Evolutionary conservation across 192 early-diverging fungal species (phyloP), one percentile per base, ranked within the genome.

Genomic region (Mortierella antarctica): DNA sequence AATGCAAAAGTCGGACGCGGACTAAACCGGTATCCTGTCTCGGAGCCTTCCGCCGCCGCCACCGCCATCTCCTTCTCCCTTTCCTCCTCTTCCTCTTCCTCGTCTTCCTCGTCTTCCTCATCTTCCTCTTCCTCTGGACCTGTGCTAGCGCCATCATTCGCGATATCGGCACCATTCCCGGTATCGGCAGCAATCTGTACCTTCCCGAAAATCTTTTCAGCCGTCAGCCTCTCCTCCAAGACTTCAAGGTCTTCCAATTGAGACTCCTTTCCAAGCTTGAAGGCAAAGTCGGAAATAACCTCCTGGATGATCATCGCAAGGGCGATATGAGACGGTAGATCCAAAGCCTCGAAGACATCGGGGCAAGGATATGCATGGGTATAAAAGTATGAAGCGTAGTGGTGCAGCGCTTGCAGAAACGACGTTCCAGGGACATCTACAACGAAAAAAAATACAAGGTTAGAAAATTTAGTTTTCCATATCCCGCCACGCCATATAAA

Each of bases 261-360:
- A 7, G 59, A 62, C 14, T 76, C 61, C 20, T 68, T 63, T 1
- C 67, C 67, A 46, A 70, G 52, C 53, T 78, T 78, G 57, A 65
- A 66, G 15, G 74, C 67, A 47, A 72, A 72, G 40, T 80, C 70
- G 2, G 77, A 67, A 5, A 80, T 80, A 12, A 71, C 42, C 51
- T 80, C 77, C 48, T 80, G 77, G 8, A 80, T 51, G 18, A 80
- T 72, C 77, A 80, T 80, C 5, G 70, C 70, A 1, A 80, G 70
- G 5, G 77, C 77, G 15, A 80, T 63, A 17, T 80, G 77, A 4
- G 77, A 58, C 0, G 77, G 67, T 7, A 80, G 52, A 65, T 80
- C 77, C 77, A 80, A 67, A 2, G 70, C 56, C 42, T 80, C 70
- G 47, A 80, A 80, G 7, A 72, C 49, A 55, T 71, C 69, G 2